These are phyloP conservation scores for Rhynchosporium graminicola DNA, from an alignment of 2,329 filamentous ascomycete genomes.

Conservation along the genomic window DNA sequence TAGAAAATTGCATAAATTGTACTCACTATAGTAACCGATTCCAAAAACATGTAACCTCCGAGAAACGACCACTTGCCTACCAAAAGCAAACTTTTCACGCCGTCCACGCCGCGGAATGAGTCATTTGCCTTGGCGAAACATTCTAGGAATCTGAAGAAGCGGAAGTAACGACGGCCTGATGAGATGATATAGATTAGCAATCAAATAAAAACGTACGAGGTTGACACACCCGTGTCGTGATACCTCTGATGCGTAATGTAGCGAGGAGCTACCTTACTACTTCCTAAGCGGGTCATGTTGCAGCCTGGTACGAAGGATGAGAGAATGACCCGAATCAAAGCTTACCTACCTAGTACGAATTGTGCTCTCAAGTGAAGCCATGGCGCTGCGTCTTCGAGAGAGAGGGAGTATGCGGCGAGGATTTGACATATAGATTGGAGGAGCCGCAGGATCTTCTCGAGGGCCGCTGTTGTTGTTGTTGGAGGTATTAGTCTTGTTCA, in stretches of 20 bases:
- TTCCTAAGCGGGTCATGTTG: not conserved
- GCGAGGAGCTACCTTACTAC: not conserved
- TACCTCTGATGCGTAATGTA: not conserved
- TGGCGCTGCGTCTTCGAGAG: conserved; percentile 41
- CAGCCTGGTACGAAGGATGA: not conserved
- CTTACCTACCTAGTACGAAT: conserved; percentile 45
- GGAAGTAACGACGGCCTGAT: conserved; percentile 62
- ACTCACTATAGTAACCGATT: conserved; percentile 63
- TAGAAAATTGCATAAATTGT: not conserved
- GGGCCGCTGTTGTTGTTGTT: conserved; percentile 48
- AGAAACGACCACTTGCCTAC: conserved; percentile 59
- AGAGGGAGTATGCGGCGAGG: conserved; percentile 47
- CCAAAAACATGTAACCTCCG: conserved; percentile 67
- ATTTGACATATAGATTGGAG: conserved; percentile 55
- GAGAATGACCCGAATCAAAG: conserved; percentile 17
- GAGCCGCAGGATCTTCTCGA: conserved; percentile 62
- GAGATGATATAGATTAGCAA: not conserved
- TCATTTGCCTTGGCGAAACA: conserved; percentile 55
- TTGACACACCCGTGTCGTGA: too few species aligned
- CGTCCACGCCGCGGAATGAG: conserved; percentile 39
- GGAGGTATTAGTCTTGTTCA: not conserved
- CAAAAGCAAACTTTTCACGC: not conserved
- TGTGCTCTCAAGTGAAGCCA: conserved; percentile 45
- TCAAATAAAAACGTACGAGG: not conserved
- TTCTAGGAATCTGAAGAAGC: conserved; percentile 68